Evolutionary conservation across 192 early-diverging fungal species (phyloP), one percentile per base, ranked within the genome.

Genomic region (Podila clonocystis): DNA sequence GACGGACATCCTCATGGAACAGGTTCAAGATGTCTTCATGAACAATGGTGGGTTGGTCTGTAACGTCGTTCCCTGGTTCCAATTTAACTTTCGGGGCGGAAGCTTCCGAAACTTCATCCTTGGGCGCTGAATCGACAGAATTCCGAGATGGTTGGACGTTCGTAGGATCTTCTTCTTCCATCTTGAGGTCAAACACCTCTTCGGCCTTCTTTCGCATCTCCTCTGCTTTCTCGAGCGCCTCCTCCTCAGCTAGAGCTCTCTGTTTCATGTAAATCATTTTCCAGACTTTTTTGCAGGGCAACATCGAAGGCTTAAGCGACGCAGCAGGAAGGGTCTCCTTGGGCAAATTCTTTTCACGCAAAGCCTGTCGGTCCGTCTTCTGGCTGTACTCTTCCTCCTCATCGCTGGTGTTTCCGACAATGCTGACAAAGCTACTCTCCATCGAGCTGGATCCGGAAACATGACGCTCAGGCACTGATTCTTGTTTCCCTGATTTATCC

Each of bases 251-350:
- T 20, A 73, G 5, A 0, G 77, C 77, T 30, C 77, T 72, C 41
- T 80, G 77, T 31, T 73, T 80, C 70, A 80, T 26, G 49, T 80
- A 80, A 1, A 73, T 80, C 66, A 69, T 59, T 55, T 80, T 80
- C 77, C 77, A 80, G 20, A 73, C 38, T 34, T 80, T 80, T 57
- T 80, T 80, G 49, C 77, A 80, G 3, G 77, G 77, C n/a, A 80
- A 29, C 13, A 65, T 60, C 5, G 77, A 73, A 1, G 77, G 71
- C 52, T 62, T 80, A 9, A 68, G 52, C 4, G 75, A 79, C 8
- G 65, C 33, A 4, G 58, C 57, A 12, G 77, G 70, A 2, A 80
- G 26, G 1, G 62, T 69, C 31, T 63, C 66, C 66, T 80, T 72
- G 13, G 77, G 77, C 62, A 73, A 38, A 33, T 80, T 73, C 19